Conservation (phyloP, 73 alveolate species). For the Loxodes magnus region DNA sequence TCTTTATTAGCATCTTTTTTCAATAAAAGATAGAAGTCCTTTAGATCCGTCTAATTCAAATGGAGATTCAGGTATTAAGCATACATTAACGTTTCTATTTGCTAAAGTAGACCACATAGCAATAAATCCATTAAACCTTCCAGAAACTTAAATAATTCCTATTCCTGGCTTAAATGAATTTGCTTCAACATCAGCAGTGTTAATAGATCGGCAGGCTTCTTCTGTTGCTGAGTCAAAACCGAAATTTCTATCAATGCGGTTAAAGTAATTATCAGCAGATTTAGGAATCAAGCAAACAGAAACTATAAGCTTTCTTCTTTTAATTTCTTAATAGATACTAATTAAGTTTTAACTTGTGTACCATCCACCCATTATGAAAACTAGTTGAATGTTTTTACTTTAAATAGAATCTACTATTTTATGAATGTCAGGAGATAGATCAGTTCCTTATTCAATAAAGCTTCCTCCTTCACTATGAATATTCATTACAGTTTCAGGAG, state of each 20-base stretch:
- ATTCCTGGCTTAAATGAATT: slow-evolving; percentile 90
- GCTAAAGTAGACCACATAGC: slow-evolving; percentile 94
- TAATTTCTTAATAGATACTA: slow-evolving; percentile 37
- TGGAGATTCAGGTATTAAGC: slow-evolving; percentile 95
- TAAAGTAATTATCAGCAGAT: slow-evolving; percentile 87
- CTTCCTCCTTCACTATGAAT: slow-evolving; percentile 88
- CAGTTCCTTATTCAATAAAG: slow-evolving; percentile 79
- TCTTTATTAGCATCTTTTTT: slow-evolving; percentile 53
- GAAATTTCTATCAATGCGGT: slow-evolving; percentile 79
- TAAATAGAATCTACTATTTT: slow-evolving; percentile 50
- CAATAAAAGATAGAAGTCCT: slow-evolving; percentile 55
- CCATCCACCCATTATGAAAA: slow-evolving; percentile 94
- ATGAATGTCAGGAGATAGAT: slow-evolving; percentile 77
- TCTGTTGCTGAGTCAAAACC: slow-evolving; percentile 97
- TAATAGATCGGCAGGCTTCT: slow-evolving; percentile 82
- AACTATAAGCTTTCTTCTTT: slow-evolving; percentile 38
- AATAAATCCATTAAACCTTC: slow-evolving; percentile 95
- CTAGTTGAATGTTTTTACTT: slow-evolving; percentile 60
- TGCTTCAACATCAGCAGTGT: slow-evolving; percentile 94
- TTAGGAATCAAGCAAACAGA: slow-evolving; percentile 83
- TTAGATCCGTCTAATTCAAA: slow-evolving; percentile 80
- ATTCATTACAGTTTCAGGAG: slow-evolving; percentile 51
- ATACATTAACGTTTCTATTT: slow-evolving; percentile 91
- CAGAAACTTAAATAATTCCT: slow-evolving; percentile 96
- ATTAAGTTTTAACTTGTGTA: slow-evolving; percentile 90